A percentile compares a stretch with the other conserved stretches of the same genome.
Conservation (phyloP, 2,329 filamentous ascomycete genomes). For the Pyrenochaeta sp. region DNA sequence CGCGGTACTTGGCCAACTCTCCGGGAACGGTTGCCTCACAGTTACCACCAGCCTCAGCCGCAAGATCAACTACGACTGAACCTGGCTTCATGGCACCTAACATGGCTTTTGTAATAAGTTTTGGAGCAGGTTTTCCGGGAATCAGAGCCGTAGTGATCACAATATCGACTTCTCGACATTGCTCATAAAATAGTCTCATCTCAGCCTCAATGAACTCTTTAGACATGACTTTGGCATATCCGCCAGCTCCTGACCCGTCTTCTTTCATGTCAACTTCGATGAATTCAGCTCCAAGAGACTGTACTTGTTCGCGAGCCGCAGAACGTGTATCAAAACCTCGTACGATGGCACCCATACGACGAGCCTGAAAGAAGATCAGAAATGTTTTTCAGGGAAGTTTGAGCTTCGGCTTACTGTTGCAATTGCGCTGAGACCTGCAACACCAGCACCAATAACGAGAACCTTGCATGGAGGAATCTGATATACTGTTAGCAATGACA, state of each 20-base stretch:
- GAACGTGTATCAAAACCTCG: constrained; percentile 89
- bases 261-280: constrained; percentile 86
- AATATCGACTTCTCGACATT: constrained; percentile 87
- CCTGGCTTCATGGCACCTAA: constrained; percentile 87
- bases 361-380: constrained; percentile 58
- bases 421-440: constrained; percentile 87
- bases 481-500: constrained; percentile 4
- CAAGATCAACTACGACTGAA: constrained; percentile 86
- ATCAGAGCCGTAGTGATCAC: constrained; percentile 94
- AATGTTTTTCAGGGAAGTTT: background rate
- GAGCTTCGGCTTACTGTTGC: constrained; percentile 65
- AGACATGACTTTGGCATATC: constrained; percentile 93
- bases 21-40: constrained; percentile 82
- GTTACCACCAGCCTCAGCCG: constrained; percentile 87
- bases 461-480: constrained; percentile 92
- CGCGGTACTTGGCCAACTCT: constrained; percentile 73
- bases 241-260: constrained; percentile 82
- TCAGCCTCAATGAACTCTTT: constrained; percentile 92
- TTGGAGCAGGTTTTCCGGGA: constrained; percentile 82
- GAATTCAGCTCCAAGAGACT: constrained; percentile 89
- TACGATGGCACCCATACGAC: constrained; percentile 86
- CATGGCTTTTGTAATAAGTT: constrained; percentile 82
- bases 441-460: constrained; percentile 87
- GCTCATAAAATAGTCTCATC: constrained; percentile 90
- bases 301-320: constrained; percentile 87